A percentile compares a stretch with the other conserved stretches of the same genome.
Evolutionary conservation across 495 filamentous ascomycete genomes (phyloP).

Genomic region (Beverwykella pulmonaria): DNA sequence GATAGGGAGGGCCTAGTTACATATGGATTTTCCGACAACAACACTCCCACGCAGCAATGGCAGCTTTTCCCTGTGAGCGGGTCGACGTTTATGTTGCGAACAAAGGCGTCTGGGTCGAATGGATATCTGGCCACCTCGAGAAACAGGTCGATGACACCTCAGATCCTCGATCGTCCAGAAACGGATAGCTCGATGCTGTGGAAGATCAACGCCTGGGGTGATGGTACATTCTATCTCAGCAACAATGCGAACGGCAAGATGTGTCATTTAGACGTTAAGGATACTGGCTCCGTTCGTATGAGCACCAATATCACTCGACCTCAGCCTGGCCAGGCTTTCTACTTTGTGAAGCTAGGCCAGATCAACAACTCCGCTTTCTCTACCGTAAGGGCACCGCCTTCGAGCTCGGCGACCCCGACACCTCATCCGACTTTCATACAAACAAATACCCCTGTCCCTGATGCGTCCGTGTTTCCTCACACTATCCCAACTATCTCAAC

Average conservation of each 20-base stretch:
- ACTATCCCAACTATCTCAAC: neutral
- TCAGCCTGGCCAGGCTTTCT: slow-evolving; percentile 9
- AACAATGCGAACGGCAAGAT: neutral
- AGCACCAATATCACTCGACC: neutral
- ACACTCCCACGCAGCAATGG: slow-evolving; percentile 8
- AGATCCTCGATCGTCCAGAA: neutral
- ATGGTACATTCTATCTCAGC: slow-evolving; percentile 11
- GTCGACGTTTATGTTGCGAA: slow-evolving; percentile 7
- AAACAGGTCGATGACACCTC: neutral
- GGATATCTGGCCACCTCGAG: slow-evolving; percentile 1
- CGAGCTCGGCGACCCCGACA: neutral
- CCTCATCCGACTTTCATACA: neutral
- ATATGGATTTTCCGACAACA: neutral
- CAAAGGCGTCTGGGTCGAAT: slow-evolving; percentile 7
- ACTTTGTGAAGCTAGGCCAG: slow-evolving; percentile 1
- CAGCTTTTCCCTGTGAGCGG: slow-evolving; percentile 3
- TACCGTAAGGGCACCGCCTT: slow-evolving; percentile 1
- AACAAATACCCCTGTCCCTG: neutral
- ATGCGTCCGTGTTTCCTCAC: neutral
- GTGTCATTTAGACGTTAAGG: slow-evolving; percentile 1
- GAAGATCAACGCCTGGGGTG: slow-evolving; percentile 1
- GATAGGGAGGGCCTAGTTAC: neutral
- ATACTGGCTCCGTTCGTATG: neutral
- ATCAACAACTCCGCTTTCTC: slow-evolving; percentile 25
- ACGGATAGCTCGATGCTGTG: slow-evolving; percentile 3